Conservation (phyloP, 176 grass and related monocot genomes). For the Oryza meyeriana region DNA sequence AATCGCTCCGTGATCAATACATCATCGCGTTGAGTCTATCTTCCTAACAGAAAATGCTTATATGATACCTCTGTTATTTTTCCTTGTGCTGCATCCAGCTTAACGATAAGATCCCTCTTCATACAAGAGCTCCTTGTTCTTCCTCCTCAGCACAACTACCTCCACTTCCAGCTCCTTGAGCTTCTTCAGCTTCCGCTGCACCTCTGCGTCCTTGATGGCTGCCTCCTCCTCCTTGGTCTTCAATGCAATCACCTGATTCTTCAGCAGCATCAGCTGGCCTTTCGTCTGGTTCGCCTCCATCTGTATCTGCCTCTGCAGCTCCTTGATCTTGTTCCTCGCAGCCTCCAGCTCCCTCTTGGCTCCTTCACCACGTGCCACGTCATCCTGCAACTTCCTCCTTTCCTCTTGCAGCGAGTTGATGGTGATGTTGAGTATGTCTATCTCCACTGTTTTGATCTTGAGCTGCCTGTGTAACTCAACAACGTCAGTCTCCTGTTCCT, state of each 20-base stretch:
- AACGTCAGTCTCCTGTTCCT: conserved; percentile 78
- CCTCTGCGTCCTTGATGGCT: conserved; percentile 65
- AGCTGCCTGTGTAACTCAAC: conserved; percentile 84
- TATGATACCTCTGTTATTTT: conserved; percentile 83
- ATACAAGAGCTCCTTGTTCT: conserved; percentile 87
- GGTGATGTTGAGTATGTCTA: conserved; percentile 72
- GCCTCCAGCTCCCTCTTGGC: conserved; percentile 55
- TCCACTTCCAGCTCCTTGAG: conserved; percentile 76
- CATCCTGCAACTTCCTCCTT: conserved; percentile 80
- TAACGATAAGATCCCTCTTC: conserved; percentile 88
- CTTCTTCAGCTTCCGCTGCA: conserved; percentile 78
- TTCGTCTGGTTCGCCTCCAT: conserved; percentile 75
- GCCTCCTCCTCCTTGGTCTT: conserved; percentile 74
- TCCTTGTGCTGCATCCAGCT: conserved; percentile 73
- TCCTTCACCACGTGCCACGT: conserved; percentile 6
- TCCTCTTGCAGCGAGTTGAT: conserved; percentile 71
- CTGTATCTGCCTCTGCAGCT: conserved; percentile 85
- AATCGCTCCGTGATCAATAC: no score
- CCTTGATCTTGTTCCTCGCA: conserved; percentile 72
- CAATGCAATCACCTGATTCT: conserved; percentile 76
- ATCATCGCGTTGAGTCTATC: no score
- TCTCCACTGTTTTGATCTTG: conserved; percentile 72
- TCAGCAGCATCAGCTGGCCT: conserved; percentile 72
- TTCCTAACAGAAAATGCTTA: not conserved
- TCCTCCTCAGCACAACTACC: conserved; percentile 83